Percentiles rank a stretch among this genome's conserved stretches.
phyloP scores from a whole-genome alignment of 768 basidiomycete genomes.

The Leccinum barrowsii region DNA sequence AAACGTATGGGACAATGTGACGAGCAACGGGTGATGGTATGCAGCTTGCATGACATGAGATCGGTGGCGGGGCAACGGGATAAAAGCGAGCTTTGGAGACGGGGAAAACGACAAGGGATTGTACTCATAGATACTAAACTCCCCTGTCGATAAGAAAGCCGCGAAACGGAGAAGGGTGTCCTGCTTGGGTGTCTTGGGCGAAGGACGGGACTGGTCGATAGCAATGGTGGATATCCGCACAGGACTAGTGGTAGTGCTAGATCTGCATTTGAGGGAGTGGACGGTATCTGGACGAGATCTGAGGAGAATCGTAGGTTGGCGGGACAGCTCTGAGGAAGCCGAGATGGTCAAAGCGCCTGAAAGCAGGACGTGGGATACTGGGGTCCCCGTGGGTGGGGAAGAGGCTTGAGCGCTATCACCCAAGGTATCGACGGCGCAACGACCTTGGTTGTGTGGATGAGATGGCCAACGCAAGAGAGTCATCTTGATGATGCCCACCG shows the following conservation, averaged over 20 bases:
- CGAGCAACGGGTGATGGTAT: conserved; percentile 76
- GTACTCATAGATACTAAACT: conserved; percentile 58
- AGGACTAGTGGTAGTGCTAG: conserved; percentile 29
- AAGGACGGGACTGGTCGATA: conserved; percentile 69
- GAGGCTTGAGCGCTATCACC: conserved; percentile 6
- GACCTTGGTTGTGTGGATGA: conserved; percentile 45
- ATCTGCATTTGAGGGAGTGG: conserved; percentile 45
- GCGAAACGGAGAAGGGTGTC: conserved; percentile 43
- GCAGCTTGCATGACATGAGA: conserved; percentile 59
- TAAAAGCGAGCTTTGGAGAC: conserved; percentile 43
- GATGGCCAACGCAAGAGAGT: conserved; percentile 14
- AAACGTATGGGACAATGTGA: conserved; percentile 66
- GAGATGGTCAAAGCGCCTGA: conserved; percentile 59
- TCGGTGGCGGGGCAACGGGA: conserved; percentile 41
- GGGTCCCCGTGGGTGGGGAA: conserved; percentile 1
- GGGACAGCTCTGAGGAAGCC: conserved; percentile 41
- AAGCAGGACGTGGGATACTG: conserved; percentile 45
- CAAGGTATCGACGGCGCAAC: conserved; percentile 49
- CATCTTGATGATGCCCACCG: conserved; percentile 42
- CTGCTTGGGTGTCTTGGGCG: conserved; percentile 28
- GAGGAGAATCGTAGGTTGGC: conserved; percentile 19
- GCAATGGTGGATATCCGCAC: conserved; percentile 61
- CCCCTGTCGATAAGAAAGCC: conserved; percentile 64
- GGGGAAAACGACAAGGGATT: conserved; percentile 43
- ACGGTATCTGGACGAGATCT: conserved; percentile 17